A percentile compares a stretch with the other conserved stretches of the same genome.
Evolutionary conservation across 331 rosid species (phyloP).

Genomic region (Prunus yedoensis): DNA sequence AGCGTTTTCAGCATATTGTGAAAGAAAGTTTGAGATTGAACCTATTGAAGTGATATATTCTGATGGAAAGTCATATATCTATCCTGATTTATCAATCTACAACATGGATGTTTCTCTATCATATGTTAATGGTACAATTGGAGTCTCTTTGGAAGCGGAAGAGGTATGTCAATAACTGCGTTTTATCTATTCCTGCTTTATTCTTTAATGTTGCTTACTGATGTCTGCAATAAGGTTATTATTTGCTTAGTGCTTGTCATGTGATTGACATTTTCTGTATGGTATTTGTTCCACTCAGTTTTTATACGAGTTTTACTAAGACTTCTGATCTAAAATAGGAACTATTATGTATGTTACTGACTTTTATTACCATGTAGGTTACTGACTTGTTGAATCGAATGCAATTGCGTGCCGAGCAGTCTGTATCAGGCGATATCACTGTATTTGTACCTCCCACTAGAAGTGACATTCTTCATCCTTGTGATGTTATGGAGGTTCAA

Average conservation of each 20-base stretch:
- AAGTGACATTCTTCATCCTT: slow-evolving; percentile 94
- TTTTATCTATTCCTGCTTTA: not conserved
- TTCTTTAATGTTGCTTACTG: not conserved
- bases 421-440: slow-evolving; percentile 41
- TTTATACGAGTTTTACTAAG: too few relatives aligned
- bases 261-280: too few relatives aligned
- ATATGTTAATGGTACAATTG: slow-evolving; percentile 63
- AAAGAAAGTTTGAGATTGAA: slow-evolving; percentile 74
- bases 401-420: slow-evolving; percentile 70
- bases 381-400: slow-evolving; percentile 69
- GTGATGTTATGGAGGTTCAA: slow-evolving; percentile 91
- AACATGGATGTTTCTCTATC: slow-evolving; percentile 79
- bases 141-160: slow-evolving; percentile 73
- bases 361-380: slow-evolving; percentile 49
- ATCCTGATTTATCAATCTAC: slow-evolving; percentile 87
- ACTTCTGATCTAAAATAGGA: too few relatives aligned
- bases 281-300: too few relatives aligned
- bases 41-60: slow-evolving; percentile 84
- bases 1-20: slow-evolving; percentile 64
- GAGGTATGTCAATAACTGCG: slow-evolving; percentile 47
- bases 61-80: slow-evolving; percentile 66
- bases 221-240: not conserved
- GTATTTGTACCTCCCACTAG: slow-evolving; percentile 90
- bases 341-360: not conserved
- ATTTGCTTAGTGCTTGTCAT: not conserved